Conservation (phyloP, 2,329 filamentous ascomycete species). For the Verticillium nonalfalfae region DNA sequence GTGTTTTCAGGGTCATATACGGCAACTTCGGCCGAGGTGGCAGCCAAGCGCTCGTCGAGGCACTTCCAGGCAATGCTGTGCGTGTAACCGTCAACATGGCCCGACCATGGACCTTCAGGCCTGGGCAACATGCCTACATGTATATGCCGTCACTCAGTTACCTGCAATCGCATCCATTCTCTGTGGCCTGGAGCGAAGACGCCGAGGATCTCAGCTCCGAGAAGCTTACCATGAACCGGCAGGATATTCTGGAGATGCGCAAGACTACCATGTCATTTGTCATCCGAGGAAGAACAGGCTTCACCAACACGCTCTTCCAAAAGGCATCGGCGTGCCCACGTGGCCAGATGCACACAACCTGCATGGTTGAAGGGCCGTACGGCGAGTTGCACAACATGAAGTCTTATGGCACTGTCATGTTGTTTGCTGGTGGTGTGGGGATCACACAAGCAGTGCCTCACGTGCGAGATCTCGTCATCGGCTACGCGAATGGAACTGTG, state of each 20-base stretch:
- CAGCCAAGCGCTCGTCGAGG: constrained; percentile 64
- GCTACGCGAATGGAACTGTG: constrained; percentile 62
- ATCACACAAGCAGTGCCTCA: constrained; percentile 76
- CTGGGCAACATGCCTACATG: constrained; percentile 73
- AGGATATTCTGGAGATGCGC: constrained; percentile 52
- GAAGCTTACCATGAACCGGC: constrained; percentile 52
- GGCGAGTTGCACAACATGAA: constrained; percentile 64
- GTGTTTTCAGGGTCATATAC: constrained; percentile 54
- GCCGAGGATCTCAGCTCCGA: constrained; percentile 42
- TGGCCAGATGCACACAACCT: constrained; percentile 56
- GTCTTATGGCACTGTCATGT: constrained; percentile 71
- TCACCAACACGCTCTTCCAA: constrained; percentile 64
- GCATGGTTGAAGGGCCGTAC: constrained; percentile 71
- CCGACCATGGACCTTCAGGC: constrained; percentile 68
- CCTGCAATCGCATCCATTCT: constrained; percentile 75
- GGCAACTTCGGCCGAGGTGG: constrained; percentile 62
- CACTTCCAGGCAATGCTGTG: constrained; percentile 68
- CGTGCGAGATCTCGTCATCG: constrained; percentile 64
- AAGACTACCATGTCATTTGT: constrained; percentile 66
- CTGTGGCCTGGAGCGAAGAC: constrained; percentile 71
- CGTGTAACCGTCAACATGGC: constrained; percentile 69
- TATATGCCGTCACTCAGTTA: constrained; percentile 68
- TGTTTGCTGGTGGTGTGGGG: constrained; percentile 76
- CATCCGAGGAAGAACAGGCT: constrained; percentile 66
- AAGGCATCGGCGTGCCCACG: constrained; percentile 56